These are phyloP conservation scores for Sporobolomyces roseus DNA, from an alignment of 768 basidiomycete species.

Conservation along the genomic window DNA sequence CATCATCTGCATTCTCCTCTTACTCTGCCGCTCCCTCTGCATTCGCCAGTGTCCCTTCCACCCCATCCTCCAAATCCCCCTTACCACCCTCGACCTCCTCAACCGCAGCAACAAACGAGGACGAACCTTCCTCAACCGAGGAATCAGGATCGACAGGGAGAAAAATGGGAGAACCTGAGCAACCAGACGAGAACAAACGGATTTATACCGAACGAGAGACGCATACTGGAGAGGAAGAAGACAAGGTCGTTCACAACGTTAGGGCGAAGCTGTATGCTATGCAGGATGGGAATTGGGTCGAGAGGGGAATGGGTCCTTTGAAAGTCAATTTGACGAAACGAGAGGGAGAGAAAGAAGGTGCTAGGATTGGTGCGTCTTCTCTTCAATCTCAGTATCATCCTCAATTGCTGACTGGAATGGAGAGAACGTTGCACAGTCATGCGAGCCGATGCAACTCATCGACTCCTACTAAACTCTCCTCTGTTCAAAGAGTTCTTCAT, in stretches of 20 bases:
- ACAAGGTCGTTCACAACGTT: conserved; percentile 33
- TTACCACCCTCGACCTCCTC: background rate
- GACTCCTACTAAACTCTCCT: conserved; percentile 40
- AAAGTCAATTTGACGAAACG: conserved; percentile 34
- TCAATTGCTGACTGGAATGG: background rate
- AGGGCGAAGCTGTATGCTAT: conserved; percentile 40
- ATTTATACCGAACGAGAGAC: conserved; percentile 37
- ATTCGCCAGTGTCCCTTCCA: conserved; percentile 26
- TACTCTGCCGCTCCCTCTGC: conserved; percentile 32
- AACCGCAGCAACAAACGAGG: background rate
- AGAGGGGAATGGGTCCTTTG: conserved; percentile 40
- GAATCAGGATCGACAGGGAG: background rate
- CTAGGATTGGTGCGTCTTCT: conserved; percentile 30
- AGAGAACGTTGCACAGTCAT: conserved; percentile 25
- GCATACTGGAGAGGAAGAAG: conserved; percentile 42
- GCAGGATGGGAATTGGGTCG: conserved; percentile 37
- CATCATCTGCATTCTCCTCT: conserved; percentile 19
- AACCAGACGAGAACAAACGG: conserved; percentile 9
- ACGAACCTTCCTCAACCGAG: background rate
- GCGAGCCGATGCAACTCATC: conserved; percentile 43
- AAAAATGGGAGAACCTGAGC: conserved; percentile 14
- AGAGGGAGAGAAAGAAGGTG: conserved; percentile 21
- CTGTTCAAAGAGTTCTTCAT: conserved; percentile 40
- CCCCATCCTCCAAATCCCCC: conserved; percentile 6
- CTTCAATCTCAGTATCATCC: background rate